Evolutionary conservation across 805 yeast species (phyloP).

Genomic region (Candida succiphila): DNA sequence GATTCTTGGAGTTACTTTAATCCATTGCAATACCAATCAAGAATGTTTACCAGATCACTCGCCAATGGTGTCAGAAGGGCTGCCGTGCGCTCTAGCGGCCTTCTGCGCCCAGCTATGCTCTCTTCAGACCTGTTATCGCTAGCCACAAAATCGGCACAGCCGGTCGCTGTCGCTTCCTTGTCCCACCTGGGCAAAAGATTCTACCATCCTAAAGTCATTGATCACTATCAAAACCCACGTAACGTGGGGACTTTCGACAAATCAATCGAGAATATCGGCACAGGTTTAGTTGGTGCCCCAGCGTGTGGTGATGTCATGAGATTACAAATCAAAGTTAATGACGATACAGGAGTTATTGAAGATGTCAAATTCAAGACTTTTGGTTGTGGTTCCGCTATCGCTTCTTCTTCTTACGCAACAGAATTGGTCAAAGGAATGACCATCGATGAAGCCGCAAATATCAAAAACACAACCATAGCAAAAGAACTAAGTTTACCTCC

Average conservation of each 20-base stretch:
- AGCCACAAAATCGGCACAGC: too few species aligned
- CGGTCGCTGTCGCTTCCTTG: too few species aligned
- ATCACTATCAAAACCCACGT: constrained; percentile 94
- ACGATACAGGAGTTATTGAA: constrained; percentile 79
- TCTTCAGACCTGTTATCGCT: too few species aligned
- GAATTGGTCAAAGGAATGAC: constrained; percentile 93
- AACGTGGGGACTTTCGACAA: constrained; percentile 93
- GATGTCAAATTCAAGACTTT: constrained; percentile 97
- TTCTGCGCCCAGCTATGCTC: too few species aligned
- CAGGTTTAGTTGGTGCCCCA: constrained; percentile 98
- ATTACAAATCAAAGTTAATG: constrained; percentile 88
- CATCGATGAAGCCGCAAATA: constrained; percentile 83
- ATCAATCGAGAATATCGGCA: constrained; percentile 69
- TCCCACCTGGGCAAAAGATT: too few species aligned
- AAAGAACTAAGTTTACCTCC: constrained; percentile 93
- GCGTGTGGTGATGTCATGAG: constrained; percentile 99
- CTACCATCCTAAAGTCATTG: constrained; percentile 92
- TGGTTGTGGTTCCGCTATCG: constrained; percentile 99
- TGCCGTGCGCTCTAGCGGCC: not conserved
- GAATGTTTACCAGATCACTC: not conserved
- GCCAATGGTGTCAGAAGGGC: not conserved
- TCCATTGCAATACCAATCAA: too few species aligned
- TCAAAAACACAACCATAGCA: constrained; percentile 92
- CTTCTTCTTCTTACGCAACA: constrained; percentile 90
- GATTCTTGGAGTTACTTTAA: too few species aligned